Evolutionary conservation across 2,329 filamentous ascomycete genomes (phyloP).

Genomic region (Spiromastix sp.): DNA sequence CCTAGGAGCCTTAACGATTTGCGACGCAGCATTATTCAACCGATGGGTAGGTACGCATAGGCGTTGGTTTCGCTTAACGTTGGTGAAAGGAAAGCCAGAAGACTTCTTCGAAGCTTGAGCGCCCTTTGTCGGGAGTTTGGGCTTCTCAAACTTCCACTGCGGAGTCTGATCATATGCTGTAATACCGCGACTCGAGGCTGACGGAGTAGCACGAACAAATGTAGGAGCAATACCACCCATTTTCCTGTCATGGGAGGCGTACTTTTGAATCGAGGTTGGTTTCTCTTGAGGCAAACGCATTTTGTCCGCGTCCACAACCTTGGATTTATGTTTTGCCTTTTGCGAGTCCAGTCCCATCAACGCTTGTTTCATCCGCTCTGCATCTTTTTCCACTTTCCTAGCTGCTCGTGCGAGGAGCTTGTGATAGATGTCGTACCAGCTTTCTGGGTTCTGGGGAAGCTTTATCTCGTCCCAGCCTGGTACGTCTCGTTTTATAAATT

Average conservation of each 20-base stretch:
- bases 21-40: conserved; percentile 27
- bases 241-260: conserved; percentile 22
- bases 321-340: conserved; percentile 47
- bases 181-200: conserved; percentile 1
- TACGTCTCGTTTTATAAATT: conserved; percentile 70
- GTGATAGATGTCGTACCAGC: conserved; percentile 71
- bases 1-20: conserved; percentile 29
- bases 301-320: conserved; percentile 41
- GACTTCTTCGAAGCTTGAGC: conserved; percentile 22
- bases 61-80: conserved; percentile 25
- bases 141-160: conserved; percentile 17
- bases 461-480: conserved; percentile 56
- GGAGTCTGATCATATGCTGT: conserved; percentile 9
- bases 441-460: conserved; percentile 53
- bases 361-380: conserved; percentile 46
- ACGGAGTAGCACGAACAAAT: conserved; percentile 10
- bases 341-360: conserved; percentile 49
- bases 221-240: conserved; percentile 21
- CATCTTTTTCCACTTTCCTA: conserved; percentile 47
- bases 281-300: conserved; percentile 20
- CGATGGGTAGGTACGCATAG: conserved; percentile 32
- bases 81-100: conserved; percentile 23
- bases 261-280: conserved; percentile 21
- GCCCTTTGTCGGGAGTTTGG: conserved; percentile 13
- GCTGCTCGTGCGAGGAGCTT: conserved; percentile 54